These are phyloP conservation scores for Cryptococcus sp. DNA, from an alignment of 1,284 basidiomycete species.

Conservation along the genomic window DNA sequence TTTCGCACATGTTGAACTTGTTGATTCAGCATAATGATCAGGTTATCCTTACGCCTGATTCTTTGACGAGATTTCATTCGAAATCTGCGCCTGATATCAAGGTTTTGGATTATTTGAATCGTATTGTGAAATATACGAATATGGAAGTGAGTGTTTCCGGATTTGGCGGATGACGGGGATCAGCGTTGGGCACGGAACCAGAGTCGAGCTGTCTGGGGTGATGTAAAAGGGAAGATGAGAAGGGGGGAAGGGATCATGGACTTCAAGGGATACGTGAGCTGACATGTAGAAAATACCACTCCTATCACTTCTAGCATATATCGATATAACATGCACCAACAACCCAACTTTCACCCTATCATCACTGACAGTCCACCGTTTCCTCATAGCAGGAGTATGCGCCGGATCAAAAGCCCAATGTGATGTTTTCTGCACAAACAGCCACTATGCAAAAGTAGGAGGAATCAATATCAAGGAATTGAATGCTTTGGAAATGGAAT, in stretches of 20 bases:
- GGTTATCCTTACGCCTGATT: constrained; percentile 54
- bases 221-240: too few species aligned
- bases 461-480: constrained; percentile 84
- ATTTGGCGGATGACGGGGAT: too few species aligned
- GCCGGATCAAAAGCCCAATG: constrained; percentile 86
- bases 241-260: too few species aligned
- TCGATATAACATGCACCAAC: constrained; percentile 86
- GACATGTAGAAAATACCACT: constrained; percentile 71
- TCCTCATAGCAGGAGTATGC: constrained; percentile 82
- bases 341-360: constrained; percentile 75
- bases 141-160: constrained; percentile 63
- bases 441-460: constrained; percentile 87
- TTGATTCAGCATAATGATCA: constrained; percentile 89
- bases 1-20: constrained; percentile 90
- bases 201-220: background rate
- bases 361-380: constrained; percentile 90
- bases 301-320: constrained; percentile 83
- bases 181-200: background rate
- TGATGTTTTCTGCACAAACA: constrained; percentile 88
- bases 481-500: constrained; percentile 87
- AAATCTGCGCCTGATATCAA: constrained; percentile 76
- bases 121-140: constrained; percentile 87
- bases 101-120: constrained; percentile 81
- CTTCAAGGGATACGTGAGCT: background rate
- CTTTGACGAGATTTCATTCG: constrained; percentile 87